Evolutionary conservation across 2,329 filamentous ascomycete species (phyloP), one percentile per base, ranked within the genome.

Genomic region (Trichoderma oligosporum): DNA sequence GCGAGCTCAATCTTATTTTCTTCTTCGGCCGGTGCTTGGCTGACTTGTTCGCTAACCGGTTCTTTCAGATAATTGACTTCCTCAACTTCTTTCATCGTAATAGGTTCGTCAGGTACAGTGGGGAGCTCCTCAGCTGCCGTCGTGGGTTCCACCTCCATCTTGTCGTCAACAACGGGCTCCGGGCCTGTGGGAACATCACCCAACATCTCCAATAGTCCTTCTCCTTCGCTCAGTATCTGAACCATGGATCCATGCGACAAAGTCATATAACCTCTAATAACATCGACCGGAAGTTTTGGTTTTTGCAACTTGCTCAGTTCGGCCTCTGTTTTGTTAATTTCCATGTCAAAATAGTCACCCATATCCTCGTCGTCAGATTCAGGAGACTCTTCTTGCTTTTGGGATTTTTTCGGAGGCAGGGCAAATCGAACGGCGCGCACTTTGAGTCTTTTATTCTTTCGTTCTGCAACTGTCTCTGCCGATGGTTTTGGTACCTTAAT

Each of bases 331-430:
- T 82, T 79, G 39, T 72, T 67, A 35, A 84, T 82, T 62, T 82
- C 73, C 53, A 73, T 72, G 52, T 78, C 74, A 53, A 84, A 82
- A 58, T 80, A 80, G 51, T 82, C 79, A 16, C 77, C 80, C 71
- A 84, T 79, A 42, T 82, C 78, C 46, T 83, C 82, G 57, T 84
- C 82, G 41, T 84, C 79, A 12, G 80, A 82, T 44, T 79, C 78
- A 2, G 71, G 72, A 35, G 68, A 68, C 47, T 71, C 67, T 33
- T 71, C 68, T 20, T 64, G 62, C n/a, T n/a, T n/a, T 2, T 61
- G 61, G 1, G 66, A 61, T 51, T 68, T 66, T 57, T 73, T 76
- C 7, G 70, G 67, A 2, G 77, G 75, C 20, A 79, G 48, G 18
- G 71, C 67, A 48, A 78, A 74, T 47, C 68, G 71, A 6, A 74